Evolutionary conservation across 2,329 filamentous ascomycete genomes (phyloP), one percentile per base, ranked within the genome.

Genomic region (Curvularia sp.): DNA sequence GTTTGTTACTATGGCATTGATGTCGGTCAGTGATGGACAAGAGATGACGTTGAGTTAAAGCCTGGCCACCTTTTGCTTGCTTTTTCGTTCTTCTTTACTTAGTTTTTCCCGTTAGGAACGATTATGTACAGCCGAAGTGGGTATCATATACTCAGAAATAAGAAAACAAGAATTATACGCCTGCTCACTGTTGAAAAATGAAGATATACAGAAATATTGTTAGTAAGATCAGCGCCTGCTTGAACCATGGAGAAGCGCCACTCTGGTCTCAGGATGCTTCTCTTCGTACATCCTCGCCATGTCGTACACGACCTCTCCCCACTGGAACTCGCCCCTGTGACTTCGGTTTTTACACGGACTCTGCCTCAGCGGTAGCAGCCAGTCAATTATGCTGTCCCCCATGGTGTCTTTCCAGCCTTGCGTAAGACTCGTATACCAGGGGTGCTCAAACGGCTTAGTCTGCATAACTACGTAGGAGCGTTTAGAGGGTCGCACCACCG

Each of bases 331-430:
- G 68, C 90, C 88, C 61, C 85, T 83, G 58, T 82, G 81, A 64
- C 82, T 84, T 47, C 87, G 86, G 67, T 93, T 90, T 53, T 85
- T 84, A 74, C 90, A 94, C 0, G 94, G 94, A 4, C 90, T 92
- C 58, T 85, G 83, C 56, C 82, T 86, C 33, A 96, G 75, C 0
- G 94, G 94, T 1, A 97, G 78, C 12, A 97, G 71, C 93, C 93
- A 98, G 59, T 97, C 90, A 13, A 89, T 60, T 2, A 88, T 63
- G 20, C 79, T 85, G 47, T 84, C 78, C 0, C 94, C 94, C 88
- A 99, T 92, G 24, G 97, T 86, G 13, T 89, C 85, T 63, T 87
- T 86, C 79, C 93, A 89, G 71, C 98, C 98, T 28, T 82, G 78
- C 61, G 85, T 82, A 8, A 79, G 78, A 1, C 90, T 91, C 0